Base-by-base conservation (phyloP, 2,329 filamentous ascomycete species). In the Cyphellophora attinorum region DNA sequence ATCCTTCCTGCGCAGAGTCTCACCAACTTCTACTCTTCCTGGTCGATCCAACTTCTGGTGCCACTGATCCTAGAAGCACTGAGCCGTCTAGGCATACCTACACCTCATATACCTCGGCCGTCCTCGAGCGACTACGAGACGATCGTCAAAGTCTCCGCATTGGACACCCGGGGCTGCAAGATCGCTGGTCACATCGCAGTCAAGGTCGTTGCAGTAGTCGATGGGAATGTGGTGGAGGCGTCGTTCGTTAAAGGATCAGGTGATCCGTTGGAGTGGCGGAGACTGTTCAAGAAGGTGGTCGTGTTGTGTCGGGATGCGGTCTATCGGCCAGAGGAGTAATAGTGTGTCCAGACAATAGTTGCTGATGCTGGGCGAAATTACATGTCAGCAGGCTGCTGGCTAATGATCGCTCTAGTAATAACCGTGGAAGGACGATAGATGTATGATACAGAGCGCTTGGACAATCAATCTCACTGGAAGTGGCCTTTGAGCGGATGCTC, bases 271-370 rank as follows among this genome's bases (percentile, higher is more conserved):
- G 89, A 96, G 64, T 98, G 93, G 91, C 75, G 91, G 41, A 70
- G 91, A 19, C 85, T 98, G 56, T 98, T 98, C 68, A 98, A 98
- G 63, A 88, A 85, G 58, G 74, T 95, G n/a, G 84, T 84, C 18
- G 68, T 93, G 44, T 67, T 89, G 40, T 93, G 88, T 61, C 84
- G 84, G 53, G 85, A 94, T 54, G 85, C 77, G 6, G 79, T 96
- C 29, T 83, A 77, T 55, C 70, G 69, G 46, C 74, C 73, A 30
- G 64, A 72, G 17, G 29, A 31, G 15, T 12, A 18, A n/a, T n/a
- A n/a, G n/a, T n/a, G n/a, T n/a, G n/a, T n/a, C n/a, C n/a, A n/a
- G n/a, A n/a, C n/a, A n/a, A n/a, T n/a, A n/a, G n/a, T n/a, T n/a
- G n/a, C n/a, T n/a, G n/a, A n/a, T n/a, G n/a, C n/a, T n/a, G n/a